Evolutionary conservation across 208 protist species (phyloP).

Genomic region (Leishmania arabica): DNA sequence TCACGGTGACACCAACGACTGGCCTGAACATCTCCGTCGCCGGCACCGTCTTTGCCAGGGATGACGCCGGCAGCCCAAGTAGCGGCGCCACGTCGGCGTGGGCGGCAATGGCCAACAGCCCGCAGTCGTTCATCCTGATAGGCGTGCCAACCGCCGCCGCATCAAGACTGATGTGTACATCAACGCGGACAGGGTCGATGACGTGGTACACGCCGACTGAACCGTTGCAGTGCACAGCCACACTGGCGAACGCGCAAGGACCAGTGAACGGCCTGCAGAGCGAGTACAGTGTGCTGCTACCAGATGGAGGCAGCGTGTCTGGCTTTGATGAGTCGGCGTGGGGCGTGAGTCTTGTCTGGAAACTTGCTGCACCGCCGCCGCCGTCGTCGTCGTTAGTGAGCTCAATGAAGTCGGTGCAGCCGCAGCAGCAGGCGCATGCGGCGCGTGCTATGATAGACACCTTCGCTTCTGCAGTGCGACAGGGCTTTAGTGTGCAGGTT

Average conservation of each 20-base stretch:
- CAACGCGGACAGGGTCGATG: slow-evolving; percentile 42
- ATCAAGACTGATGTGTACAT: slow-evolving; percentile 47
- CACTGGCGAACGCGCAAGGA: slow-evolving; percentile 45
- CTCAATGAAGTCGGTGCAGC: not conserved
- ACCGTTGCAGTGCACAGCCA: slow-evolving; percentile 46
- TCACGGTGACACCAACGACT: slow-evolving; percentile 36
- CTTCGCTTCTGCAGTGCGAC: slow-evolving; percentile 6
- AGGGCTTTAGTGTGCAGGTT: slow-evolving; percentile 44
- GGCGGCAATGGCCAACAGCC: slow-evolving; percentile 65
- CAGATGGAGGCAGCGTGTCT: slow-evolving; percentile 47
- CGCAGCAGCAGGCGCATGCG: not conserved
- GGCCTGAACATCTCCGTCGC: slow-evolving; percentile 35
- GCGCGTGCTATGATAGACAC: not conserved
- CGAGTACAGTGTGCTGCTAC: slow-evolving; percentile 62
- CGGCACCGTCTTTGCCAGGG: slow-evolving; percentile 35
- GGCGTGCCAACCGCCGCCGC: slow-evolving; percentile 51
- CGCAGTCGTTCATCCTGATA: slow-evolving; percentile 60
- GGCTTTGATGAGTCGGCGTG: slow-evolving; percentile 16
- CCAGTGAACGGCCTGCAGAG: slow-evolving; percentile 56
- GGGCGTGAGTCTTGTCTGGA: slow-evolving; percentile 33
- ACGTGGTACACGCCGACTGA: slow-evolving; percentile 62
- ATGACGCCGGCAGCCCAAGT: not conserved
- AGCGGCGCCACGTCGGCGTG: slow-evolving; percentile 22
- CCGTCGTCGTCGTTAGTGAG: not conserved
- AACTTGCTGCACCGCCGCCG: slow-evolving; percentile 32